phyloP scores from a whole-genome alignment of 2,329 filamentous ascomycete species.

The Trichoderma pleuroti region DNA sequence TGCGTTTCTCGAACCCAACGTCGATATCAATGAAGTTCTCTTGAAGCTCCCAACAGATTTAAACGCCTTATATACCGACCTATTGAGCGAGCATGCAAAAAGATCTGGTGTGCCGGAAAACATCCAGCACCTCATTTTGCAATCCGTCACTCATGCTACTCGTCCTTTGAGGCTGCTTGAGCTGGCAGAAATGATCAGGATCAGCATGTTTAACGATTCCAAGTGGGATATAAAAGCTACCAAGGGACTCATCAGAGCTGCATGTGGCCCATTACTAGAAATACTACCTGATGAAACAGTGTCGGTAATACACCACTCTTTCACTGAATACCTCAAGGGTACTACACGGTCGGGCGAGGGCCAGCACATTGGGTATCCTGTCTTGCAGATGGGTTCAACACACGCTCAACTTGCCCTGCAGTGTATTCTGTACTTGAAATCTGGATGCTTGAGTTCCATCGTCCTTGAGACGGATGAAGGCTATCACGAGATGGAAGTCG shows the following conservation, averaged over 20 bases:
- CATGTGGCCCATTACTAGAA: slow-evolving; percentile 44
- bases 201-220: not conserved
- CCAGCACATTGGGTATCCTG: slow-evolving; percentile 19
- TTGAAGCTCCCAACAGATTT: slow-evolving; percentile 35
- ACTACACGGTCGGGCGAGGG: slow-evolving; percentile 17
- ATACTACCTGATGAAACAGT: slow-evolving; percentile 43
- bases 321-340: slow-evolving; percentile 44
- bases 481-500: not conserved
- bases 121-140: slow-evolving; percentile 39
- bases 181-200: slow-evolving; percentile 34
- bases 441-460: slow-evolving; percentile 19
- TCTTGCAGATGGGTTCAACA: slow-evolving; percentile 22
- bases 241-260: slow-evolving; percentile 38
- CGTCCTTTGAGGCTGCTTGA: slow-evolving; percentile 42
- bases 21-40: slow-evolving; percentile 28
- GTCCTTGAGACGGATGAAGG: not conserved
- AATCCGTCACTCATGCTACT: slow-evolving; percentile 40
- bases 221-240: slow-evolving; percentile 25
- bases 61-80: slow-evolving; percentile 38
- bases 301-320: slow-evolving; percentile 45
- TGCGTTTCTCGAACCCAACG: slow-evolving; percentile 29
- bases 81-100: slow-evolving; percentile 37
- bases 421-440: slow-evolving; percentile 25
- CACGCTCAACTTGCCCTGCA: slow-evolving; percentile 24
- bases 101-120: slow-evolving; percentile 31